phyloP scores from a whole-genome alignment of 1,139 yeast species.

The Pichia sp. region DNA sequence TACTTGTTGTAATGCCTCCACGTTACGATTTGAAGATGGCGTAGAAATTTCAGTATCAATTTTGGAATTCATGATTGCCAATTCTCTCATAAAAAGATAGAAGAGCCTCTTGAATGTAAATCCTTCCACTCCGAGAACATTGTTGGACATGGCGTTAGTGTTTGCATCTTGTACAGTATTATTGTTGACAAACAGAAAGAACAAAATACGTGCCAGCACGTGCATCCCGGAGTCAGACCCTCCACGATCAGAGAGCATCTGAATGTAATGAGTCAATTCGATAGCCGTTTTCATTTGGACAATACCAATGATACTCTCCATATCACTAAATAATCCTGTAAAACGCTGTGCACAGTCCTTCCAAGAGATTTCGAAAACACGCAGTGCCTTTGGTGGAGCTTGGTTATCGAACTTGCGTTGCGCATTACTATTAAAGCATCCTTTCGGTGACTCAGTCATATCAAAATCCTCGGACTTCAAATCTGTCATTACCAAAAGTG shows the following conservation, averaged over 20 bases:
- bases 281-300: constrained; percentile 25
- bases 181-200: constrained; percentile 19
- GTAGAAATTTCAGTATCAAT: constrained; percentile 3
- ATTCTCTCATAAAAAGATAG: constrained; percentile 16
- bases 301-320: constrained; percentile 26
- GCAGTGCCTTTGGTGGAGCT: constrained; percentile 35
- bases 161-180: constrained; percentile 43
- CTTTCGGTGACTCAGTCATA: constrained; percentile 27
- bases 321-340: constrained; percentile 31
- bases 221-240: constrained; percentile 29
- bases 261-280: constrained; percentile 34
- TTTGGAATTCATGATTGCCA: constrained; percentile 15
- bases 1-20: constrained; percentile 5
- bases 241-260: constrained; percentile 23
- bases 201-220: constrained; percentile 53
- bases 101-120: constrained; percentile 15
- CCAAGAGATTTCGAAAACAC: constrained; percentile 23
- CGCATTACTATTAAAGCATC: constrained; percentile 45
- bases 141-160: constrained; percentile 22
- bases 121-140: constrained; percentile 30
- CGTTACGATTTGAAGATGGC: not conserved
- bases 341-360: constrained; percentile 30
- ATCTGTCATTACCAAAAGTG: constrained; percentile 1
- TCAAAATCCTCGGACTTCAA: constrained; percentile 5
- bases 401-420: constrained; percentile 49